phyloP scores from a whole-genome alignment of 495 filamentous ascomycete species.

The Talaromyces proteolyticus region DNA sequence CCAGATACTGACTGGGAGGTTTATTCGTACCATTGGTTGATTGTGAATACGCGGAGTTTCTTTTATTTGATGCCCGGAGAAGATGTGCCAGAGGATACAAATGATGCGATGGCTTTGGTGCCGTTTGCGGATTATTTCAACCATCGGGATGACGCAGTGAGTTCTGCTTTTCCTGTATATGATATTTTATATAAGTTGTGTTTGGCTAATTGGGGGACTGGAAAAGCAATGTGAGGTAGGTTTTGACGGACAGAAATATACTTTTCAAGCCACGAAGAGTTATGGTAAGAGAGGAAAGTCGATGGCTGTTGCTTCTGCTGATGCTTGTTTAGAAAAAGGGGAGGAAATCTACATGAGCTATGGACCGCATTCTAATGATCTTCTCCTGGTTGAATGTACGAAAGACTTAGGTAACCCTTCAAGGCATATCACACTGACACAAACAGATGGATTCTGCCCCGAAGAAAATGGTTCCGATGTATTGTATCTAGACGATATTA shows the following conservation, averaged over 20 bases:
- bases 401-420: slow-evolving; percentile 10
- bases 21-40: slow-evolving; percentile 70
- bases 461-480: slow-evolving; percentile 62
- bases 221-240: slow-evolving; percentile 53
- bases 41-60: slow-evolving; percentile 80
- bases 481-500: slow-evolving; percentile 59
- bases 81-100: slow-evolving; percentile 44
- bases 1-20: slow-evolving; percentile 42
- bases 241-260: slow-evolving; percentile 54
- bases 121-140: slow-evolving; percentile 90
- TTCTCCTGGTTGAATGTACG: slow-evolving; percentile 70
- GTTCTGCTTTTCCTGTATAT: slow-evolving; percentile 8
- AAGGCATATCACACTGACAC: background rate
- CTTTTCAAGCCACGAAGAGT: slow-evolving; percentile 45
- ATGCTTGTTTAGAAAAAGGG: slow-evolving; percentile 29
- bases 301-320: background rate
- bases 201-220: background rate
- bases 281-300: no score
- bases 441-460: slow-evolving; percentile 68
- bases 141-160: slow-evolving; percentile 52
- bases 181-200: background rate
- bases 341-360: slow-evolving; percentile 81
- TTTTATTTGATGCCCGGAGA: slow-evolving; percentile 54
- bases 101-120: slow-evolving; percentile 74
- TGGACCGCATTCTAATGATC: slow-evolving; percentile 74